phyloP scores from a whole-genome alignment of 768 basidiomycete genomes.

The Kondoa malvinella region DNA sequence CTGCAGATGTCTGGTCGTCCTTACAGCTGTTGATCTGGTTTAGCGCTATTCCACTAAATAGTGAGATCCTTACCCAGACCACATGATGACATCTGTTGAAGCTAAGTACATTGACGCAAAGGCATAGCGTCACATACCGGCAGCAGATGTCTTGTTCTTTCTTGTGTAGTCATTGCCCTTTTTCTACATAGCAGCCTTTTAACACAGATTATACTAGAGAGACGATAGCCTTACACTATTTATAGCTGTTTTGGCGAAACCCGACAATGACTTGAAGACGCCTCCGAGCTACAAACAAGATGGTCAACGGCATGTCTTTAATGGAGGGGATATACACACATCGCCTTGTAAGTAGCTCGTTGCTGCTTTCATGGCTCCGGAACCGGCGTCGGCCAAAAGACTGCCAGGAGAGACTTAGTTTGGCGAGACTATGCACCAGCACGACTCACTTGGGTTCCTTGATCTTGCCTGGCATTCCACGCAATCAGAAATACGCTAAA shows the following conservation, averaged over 20 bases:
- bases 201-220: no score
- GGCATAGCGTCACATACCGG: slow-evolving; percentile 17
- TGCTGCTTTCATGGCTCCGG: slow-evolving; percentile 63
- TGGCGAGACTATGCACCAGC: background rate
- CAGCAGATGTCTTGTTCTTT: slow-evolving; percentile 46
- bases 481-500: slow-evolving; percentile 34
- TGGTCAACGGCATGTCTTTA: background rate
- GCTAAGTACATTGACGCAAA: no score
- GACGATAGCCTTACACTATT: slow-evolving; percentile 41
- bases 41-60: background rate
- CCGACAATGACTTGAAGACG: slow-evolving; percentile 53
- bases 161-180: slow-evolving; percentile 34
- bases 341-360: slow-evolving; percentile 62
- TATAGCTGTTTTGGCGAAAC: slow-evolving; percentile 56
- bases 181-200: slow-evolving; percentile 45
- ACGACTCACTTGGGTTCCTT: slow-evolving; percentile 26
- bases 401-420: background rate
- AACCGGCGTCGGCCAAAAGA: slow-evolving; percentile 56
- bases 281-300: slow-evolving; percentile 40
- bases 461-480: slow-evolving; percentile 24
- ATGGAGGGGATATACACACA: slow-evolving; percentile 3
- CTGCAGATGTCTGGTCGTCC: slow-evolving; percentile 36
- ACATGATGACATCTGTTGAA: slow-evolving; percentile 21
- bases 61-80: slow-evolving; percentile 26
- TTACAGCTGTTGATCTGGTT: slow-evolving; percentile 30